Conservation (phyloP, 768 basidiomycete species). For the Collybiopsis confluens region DNA sequence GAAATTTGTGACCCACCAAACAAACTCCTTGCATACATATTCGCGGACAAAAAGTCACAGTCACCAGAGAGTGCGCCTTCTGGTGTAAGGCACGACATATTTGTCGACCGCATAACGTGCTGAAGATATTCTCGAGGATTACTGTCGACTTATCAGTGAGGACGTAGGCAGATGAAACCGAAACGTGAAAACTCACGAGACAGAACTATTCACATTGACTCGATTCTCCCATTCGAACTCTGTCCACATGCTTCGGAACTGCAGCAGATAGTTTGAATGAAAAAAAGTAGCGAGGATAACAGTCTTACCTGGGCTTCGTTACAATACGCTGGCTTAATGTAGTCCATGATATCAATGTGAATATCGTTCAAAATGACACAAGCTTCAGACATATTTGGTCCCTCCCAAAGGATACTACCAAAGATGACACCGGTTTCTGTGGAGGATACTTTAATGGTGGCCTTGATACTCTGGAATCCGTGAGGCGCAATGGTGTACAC, state of each 20-base stretch:
- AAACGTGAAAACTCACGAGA: conserved; percentile 55
- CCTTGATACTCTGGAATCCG: conserved; percentile 97
- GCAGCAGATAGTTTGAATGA: not conserved
- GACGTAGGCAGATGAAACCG: not conserved
- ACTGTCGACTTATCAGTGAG: conserved; percentile 28
- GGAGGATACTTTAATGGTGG: conserved; percentile 97
- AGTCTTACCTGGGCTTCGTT: conserved; percentile 80
- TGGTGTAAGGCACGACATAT: conserved; percentile 96
- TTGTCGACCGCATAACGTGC: conserved; percentile 95
- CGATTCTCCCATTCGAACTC: conserved; percentile 99
- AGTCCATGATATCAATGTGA: conserved; percentile 98
- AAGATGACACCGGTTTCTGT: conserved; percentile 99
- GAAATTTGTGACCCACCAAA: conserved; percentile 67
- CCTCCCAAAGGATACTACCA: conserved; percentile 96
- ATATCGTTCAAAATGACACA: conserved; percentile 96
- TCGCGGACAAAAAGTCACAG: conserved; percentile 95
- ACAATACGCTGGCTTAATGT: conserved; percentile 94
- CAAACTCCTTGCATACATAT: conserved; percentile 91
- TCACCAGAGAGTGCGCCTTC: conserved; percentile 93
- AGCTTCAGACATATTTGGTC: conserved; percentile 78
- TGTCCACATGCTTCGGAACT: conserved; percentile 99
- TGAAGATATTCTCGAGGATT: conserved; percentile 86
- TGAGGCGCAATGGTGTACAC: conserved; percentile 93
- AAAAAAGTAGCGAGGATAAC: not conserved
- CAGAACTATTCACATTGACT: conserved; percentile 84